phyloP scores from a whole-genome alignment of 1,284 basidiomycete genomes.

The Fomitopsis pinicola region DNA sequence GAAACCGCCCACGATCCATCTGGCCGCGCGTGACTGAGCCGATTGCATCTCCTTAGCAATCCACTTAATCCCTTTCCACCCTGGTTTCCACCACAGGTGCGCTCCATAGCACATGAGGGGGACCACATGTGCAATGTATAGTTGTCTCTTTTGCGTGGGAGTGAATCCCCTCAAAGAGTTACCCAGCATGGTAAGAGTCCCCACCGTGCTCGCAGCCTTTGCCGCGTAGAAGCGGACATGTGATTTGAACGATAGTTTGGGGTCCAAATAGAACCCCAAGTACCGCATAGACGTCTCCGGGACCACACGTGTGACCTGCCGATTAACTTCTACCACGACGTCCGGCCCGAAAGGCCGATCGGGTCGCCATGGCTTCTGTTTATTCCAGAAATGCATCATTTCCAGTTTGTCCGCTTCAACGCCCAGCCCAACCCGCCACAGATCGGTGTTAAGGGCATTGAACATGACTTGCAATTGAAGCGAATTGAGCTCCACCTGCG shows the following conservation, averaged over 20 bases:
- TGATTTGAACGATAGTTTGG: slow-evolving; percentile 20
- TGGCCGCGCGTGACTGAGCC: neutral
- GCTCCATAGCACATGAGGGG: neutral
- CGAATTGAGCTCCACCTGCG: neutral
- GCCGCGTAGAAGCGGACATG: slow-evolving; percentile 14
- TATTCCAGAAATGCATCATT: slow-evolving; percentile 10
- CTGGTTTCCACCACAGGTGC: slow-evolving; percentile 12
- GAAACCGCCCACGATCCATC: neutral
- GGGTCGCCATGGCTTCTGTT: neutral
- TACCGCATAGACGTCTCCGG: slow-evolving; percentile 12
- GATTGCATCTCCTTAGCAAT: neutral
- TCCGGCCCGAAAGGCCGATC: neutral
- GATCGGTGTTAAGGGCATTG: neutral
- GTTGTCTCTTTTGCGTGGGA: too few relatives aligned
- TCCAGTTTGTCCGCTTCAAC: slow-evolving; percentile 12
- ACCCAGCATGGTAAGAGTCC: too few relatives aligned
- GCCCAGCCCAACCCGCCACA: neutral
- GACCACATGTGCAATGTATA: too few relatives aligned
- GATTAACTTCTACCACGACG: neutral
- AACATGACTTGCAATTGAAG: neutral
- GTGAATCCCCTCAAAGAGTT: too few relatives aligned
- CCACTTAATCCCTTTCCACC: slow-evolving; percentile 3
- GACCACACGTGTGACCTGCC: rapidly evolving
- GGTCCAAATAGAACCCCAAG: slow-evolving; percentile 29
- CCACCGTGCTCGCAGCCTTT: too few relatives aligned